These are phyloP conservation scores for Pseudocercospora fuligena DNA, from an alignment of 2,329 filamentous ascomycete genomes.

Conservation along the genomic window DNA sequence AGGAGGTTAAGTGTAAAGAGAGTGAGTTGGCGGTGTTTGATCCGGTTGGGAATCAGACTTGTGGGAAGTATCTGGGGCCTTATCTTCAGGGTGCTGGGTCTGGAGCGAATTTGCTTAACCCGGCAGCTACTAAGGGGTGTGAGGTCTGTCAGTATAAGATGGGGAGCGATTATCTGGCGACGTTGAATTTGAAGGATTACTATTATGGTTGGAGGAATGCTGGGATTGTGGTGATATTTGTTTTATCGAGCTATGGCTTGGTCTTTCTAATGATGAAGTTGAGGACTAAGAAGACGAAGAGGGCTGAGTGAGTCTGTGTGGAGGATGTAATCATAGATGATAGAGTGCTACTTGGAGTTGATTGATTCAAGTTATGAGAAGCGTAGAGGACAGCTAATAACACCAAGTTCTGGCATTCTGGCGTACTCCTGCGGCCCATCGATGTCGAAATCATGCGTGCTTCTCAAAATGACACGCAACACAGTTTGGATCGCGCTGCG, in stretches of 20 bases:
- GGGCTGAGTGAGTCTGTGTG: slow-evolving; percentile 38
- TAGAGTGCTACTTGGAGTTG: background rate
- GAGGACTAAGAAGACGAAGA: slow-evolving; percentile 48
- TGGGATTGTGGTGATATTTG: slow-evolving; percentile 62
- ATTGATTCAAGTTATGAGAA: background rate
- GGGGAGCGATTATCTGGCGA: slow-evolving; percentile 64
- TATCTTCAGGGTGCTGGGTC: slow-evolving; percentile 58
- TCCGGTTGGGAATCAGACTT: slow-evolving; percentile 59
- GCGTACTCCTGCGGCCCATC: too few species aligned
- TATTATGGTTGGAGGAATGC: slow-evolving; percentile 70
- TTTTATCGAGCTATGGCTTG: slow-evolving; percentile 24
- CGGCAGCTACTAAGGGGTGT: slow-evolving; percentile 60
- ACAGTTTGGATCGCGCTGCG: too few species aligned
- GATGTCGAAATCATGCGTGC: too few species aligned
- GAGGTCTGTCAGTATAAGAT: slow-evolving; percentile 63
- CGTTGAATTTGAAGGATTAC: slow-evolving; percentile 64
- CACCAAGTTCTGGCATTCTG: too few species aligned
- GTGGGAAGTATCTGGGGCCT: slow-evolving; percentile 59
- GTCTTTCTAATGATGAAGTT: slow-evolving; percentile 38
- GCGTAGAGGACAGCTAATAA: background rate
- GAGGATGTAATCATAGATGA: background rate
- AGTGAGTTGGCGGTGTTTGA: slow-evolving; percentile 49
- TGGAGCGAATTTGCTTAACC: slow-evolving; percentile 59
- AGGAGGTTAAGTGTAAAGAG: slow-evolving; percentile 44
- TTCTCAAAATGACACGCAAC: too few species aligned